Evolutionary conservation across 352 stramenopile genomes (phyloP).

Genomic region (Phytopythium mirpurense): DNA sequence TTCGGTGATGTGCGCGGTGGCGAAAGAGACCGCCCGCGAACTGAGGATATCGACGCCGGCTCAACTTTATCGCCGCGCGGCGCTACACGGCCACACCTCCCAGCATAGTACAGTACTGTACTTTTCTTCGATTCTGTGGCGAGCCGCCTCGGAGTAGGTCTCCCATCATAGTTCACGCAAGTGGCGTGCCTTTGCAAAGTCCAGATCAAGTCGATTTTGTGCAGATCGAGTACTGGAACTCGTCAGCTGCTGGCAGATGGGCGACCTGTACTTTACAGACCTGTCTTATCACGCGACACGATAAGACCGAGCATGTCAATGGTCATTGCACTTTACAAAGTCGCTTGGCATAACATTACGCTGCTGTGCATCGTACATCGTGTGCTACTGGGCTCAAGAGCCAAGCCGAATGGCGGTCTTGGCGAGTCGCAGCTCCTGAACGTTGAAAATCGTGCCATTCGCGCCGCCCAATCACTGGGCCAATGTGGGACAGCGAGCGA

Average conservation of each 20-base stretch:
- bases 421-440: no score
- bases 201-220: conserved; percentile 8
- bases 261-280: background rate
- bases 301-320: background rate
- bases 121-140: no score
- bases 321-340: background rate
- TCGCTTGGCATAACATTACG: background rate
- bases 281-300: background rate
- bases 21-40: background rate
- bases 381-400: background rate
- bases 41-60: background rate
- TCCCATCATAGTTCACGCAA: conserved; percentile 1
- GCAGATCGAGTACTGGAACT: no score
- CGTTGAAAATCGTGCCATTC: no score
- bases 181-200: background rate
- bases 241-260: background rate
- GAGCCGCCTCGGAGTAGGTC: no score
- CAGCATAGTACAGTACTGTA: no score
- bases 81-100: no score
- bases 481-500: no score
- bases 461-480: background rate
- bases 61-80: background rate
- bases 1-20: background rate
- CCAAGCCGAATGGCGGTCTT: no score
- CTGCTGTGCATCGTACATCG: background rate